Conservation (phyloP, 352 stramenopile species). For the Globisporangium nagaii region DNA sequence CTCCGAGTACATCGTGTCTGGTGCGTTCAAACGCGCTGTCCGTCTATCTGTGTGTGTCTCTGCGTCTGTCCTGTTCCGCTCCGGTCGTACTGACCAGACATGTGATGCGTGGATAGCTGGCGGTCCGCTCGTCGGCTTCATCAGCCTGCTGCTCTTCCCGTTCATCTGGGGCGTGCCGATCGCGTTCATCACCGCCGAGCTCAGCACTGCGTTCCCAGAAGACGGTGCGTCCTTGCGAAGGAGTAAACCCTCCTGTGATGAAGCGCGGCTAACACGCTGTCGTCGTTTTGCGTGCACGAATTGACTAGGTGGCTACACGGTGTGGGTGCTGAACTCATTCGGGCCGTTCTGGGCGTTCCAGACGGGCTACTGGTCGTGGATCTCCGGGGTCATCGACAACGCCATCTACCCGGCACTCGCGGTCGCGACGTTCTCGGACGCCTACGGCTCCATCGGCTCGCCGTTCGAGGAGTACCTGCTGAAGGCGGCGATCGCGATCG, state of each 20-base stretch:
- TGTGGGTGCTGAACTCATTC: constrained; percentile 91
- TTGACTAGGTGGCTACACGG: constrained; percentile 62
- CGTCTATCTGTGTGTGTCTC: neutral
- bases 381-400: constrained; percentile 90
- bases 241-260: too few relatives aligned
- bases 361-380: constrained; percentile 79
- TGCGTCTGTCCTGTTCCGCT: neutral
- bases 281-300: neutral
- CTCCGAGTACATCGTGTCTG: constrained; percentile 39
- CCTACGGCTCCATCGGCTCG: constrained; percentile 25
- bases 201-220: constrained; percentile 87
- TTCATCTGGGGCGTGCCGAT: constrained; percentile 90
- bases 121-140: constrained; percentile 67
- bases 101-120: too few relatives aligned
- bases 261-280: constrained; percentile 2
- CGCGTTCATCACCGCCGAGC: constrained; percentile 89
- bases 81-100: neutral
- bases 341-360: constrained; percentile 84
- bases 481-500: constrained; percentile 35
- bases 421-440: constrained; percentile 33
- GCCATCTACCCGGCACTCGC: constrained; percentile 88
- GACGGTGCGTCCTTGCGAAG: too few relatives aligned
- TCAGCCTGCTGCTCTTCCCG: constrained; percentile 85
- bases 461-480: constrained; percentile 30
- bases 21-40: too few relatives aligned